Percentiles rank a stretch among this genome's conserved stretches.
These are phyloP conservation scores for Centrapalus pauciflorus DNA, from an alignment of 129 eudicot genomes.

Conservation along the genomic window DNA sequence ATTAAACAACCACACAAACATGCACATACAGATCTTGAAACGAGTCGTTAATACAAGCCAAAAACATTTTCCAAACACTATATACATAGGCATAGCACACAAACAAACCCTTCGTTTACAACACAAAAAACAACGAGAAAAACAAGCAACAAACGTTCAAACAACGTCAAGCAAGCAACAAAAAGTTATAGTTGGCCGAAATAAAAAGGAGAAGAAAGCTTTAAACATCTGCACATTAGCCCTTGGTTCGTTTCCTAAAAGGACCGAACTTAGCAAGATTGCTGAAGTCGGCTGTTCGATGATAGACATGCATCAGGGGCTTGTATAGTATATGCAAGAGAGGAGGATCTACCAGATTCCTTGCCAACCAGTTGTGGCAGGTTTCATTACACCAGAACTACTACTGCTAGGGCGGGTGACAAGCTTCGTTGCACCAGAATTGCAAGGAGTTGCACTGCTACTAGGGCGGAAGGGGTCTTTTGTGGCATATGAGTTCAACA, in stretches of 20 bases:
- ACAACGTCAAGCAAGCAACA: constrained; percentile 9
- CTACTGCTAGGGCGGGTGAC: constrained; percentile 57
- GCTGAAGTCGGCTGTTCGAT: neutral
- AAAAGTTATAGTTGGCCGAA: neutral
- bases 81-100: neutral
- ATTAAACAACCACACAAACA: neutral
- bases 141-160: neutral
- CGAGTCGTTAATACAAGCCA: neutral
- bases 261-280: neutral
- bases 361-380: constrained; percentile 46
- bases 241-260: neutral
- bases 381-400: constrained; percentile 50
- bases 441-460: constrained; percentile 56
- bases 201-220: neutral
- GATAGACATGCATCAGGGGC: neutral
- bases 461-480: constrained; percentile 63
- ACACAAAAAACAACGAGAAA: neutral
- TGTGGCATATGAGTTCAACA: constrained; percentile 45
- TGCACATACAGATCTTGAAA: neutral
- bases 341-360: constrained; percentile 1
- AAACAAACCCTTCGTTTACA: neutral
- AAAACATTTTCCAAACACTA: neutral
- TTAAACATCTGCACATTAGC: neutral
- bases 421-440: constrained; percentile 53
- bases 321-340: neutral